Percentiles rank a stretch among this genome's conserved stretches.
Conservation (phyloP, 805 yeast genomes). For the Wickerhamomyces silvicola region DNA sequence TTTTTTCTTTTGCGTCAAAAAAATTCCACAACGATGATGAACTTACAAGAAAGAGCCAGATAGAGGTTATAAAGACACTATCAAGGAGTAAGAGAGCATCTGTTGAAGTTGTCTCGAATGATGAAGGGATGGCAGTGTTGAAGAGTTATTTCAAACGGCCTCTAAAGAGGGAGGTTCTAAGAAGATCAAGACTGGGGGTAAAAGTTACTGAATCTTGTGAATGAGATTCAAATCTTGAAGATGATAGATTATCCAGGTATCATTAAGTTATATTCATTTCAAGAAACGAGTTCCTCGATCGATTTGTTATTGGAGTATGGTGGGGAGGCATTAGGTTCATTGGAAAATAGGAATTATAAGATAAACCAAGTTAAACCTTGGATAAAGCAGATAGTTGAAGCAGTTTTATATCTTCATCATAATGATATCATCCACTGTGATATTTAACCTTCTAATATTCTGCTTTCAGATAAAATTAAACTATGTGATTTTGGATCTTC, state of each 20-base stretch:
- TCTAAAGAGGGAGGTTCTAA: conserved; percentile 4
- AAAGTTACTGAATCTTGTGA: conserved; percentile 17
- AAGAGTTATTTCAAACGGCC: conserved; percentile 7
- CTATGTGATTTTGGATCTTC: conserved; percentile 66
- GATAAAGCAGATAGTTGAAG: conserved; percentile 48
- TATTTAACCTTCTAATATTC: conserved; percentile 58
- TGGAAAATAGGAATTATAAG: conserved; percentile 46
- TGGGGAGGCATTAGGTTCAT: conserved; percentile 43
- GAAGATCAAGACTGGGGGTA: not conserved
- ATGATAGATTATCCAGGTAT: conserved; percentile 53
- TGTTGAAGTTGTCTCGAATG: not conserved
- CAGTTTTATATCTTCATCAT: conserved; percentile 49
- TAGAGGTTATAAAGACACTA: not conserved
- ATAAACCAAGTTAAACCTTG: conserved; percentile 54
- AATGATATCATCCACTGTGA: conserved; percentile 57
- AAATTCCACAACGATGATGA: not conserved
- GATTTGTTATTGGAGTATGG: conserved; percentile 33
- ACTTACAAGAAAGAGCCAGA: no score
- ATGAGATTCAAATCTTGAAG: conserved; percentile 20
- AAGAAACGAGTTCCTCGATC: conserved; percentile 6
- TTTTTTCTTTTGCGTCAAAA: not conserved
- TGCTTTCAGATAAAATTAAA: conserved; percentile 53
- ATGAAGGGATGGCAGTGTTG: not conserved
- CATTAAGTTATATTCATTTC: conserved; percentile 50
- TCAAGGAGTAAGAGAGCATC: not conserved